phyloP scores from a whole-genome alignment of 106 monocot species.

The Hemerocallis citrina region DNA sequence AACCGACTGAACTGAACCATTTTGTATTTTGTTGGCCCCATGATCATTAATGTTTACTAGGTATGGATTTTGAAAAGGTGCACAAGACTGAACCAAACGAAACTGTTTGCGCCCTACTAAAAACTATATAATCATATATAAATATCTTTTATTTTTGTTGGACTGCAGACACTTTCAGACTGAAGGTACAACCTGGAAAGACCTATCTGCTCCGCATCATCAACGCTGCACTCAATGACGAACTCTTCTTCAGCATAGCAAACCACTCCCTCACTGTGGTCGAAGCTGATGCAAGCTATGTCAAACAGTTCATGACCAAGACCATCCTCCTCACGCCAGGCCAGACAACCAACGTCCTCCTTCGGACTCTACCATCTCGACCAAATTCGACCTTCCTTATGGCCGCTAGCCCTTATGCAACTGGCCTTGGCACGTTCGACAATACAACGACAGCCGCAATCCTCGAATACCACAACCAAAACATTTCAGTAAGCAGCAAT shows the following conservation, averaged over 20 bases:
- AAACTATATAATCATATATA: not conserved
- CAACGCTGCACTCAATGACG: slow-evolving; percentile 57
- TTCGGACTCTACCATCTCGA: slow-evolving; percentile 8
- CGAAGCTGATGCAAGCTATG: slow-evolving; percentile 36
- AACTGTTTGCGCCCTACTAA: too few relatives aligned
- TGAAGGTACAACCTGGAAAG: slow-evolving; percentile 36
- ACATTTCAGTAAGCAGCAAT: not conserved
- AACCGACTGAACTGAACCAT: too few relatives aligned
- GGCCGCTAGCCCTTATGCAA: slow-evolving; percentile 34
- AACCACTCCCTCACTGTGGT: slow-evolving; percentile 45
- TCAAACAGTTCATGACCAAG: slow-evolving; percentile 30
- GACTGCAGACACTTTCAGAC: slow-evolving; percentile 35
- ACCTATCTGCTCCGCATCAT: slow-evolving; percentile 41
- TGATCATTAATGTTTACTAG: too few relatives aligned
- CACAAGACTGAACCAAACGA: too few relatives aligned
- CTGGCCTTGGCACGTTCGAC: slow-evolving; percentile 42
- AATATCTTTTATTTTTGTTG: not conserved
- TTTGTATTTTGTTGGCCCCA: too few relatives aligned
- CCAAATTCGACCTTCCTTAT: slow-evolving; percentile 19
- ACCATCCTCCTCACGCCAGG: slow-evolving; percentile 38
- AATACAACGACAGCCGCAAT: slow-evolving; percentile 38
- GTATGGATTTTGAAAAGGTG: too few relatives aligned
- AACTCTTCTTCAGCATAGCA: slow-evolving; percentile 58
- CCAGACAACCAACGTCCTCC: slow-evolving; percentile 44
- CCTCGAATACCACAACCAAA: slow-evolving; percentile 22